Base-by-base conservation (phyloP, 1,284 basidiomycete genomes). In the Ceratobasidium sp. region DNA sequence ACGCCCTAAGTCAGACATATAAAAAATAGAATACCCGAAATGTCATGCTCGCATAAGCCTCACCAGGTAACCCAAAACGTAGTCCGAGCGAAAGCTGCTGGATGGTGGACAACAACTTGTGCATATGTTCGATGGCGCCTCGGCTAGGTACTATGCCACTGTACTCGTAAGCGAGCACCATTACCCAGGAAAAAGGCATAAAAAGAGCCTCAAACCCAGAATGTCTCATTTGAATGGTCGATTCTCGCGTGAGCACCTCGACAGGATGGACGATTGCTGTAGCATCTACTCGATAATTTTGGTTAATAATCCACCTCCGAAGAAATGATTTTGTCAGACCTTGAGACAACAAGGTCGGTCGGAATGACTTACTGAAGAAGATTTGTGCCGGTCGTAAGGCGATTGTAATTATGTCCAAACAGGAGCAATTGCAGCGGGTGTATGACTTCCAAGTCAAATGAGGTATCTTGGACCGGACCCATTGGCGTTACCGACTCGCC, bases 51-150 rank as follows among this genome's bases (percentile, higher is more conserved):
- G 38, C 38, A 65, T 65, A 52, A 67, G 5, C 6, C 20, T 18
- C 60, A 62, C 70, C 70, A 44, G 57, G 57, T 3, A n/a, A 12
- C 12, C 70, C 70, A 30, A 73, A 73, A 20, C 70, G 57, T 3
- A 73, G 38, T 35, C 60, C 41, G 16, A 59, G 23, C 16, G 70
- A 73, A 30, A 73, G 54, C 30, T 73, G 35, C 50, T 73, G 2
- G 5, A 62, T 46, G 10, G n/a, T 20, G 14, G 41, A 62, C 7
- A 73, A 48, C 7, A 62, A 44, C 10, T 73, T 33, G n/a, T n/a
- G 12, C 18, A 73, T 5, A 46, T 60, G 27, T 20, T 14, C 41
- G 23, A 33, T 30, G 27, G 7, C 44, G 20, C 41, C 52, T 35
- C 12, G 44, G 30, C 23, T 33, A 30, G 12, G n/a, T 50, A 33